Evolutionary conservation across 2,329 filamentous ascomycete species (phyloP), one percentile per base, ranked within the genome.

Genomic region (Calonectria leucothoes): DNA sequence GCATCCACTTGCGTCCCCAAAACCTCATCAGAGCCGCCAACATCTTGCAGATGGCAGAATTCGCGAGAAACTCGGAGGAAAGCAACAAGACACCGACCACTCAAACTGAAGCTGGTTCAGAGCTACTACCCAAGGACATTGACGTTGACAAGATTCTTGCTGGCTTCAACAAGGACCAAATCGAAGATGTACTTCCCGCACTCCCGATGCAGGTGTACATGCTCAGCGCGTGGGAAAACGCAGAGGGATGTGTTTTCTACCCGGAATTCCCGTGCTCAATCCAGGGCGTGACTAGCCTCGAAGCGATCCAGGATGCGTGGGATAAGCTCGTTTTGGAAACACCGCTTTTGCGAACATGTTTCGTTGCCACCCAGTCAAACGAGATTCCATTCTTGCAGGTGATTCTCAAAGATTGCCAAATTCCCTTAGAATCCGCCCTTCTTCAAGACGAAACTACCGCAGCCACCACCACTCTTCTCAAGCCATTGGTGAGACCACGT

Each of bases 121-220:
- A 78, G 1, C 74, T 82, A 0, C 74, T 82, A 0, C 78, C 90
- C 0, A 23, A 79, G 5, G 79, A 79, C 1, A 73, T 92, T 4
- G 81, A 89, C 20, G 73, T 84, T 0, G 37, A 80, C 0, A 66
- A 74, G 0, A 73, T 92, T 0, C 74, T 92, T 1, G 35, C 76
- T 0, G 67, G 79, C 1, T 81, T 85, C 0, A 71, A 84, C 0
- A 25, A 79, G 1, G 76, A 85, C 0, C 82, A 89, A 5, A 83
- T 94, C 15, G 89, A 94, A 72, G n/a, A n/a, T n/a, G 76, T 94
- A 0, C 82, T 96, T 1, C 95, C 95, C 1, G 92, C 93, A 3
- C 91, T 94, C 4, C 89, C 95, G 2, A 94, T 95, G 79, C 95
- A 98, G 81, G 85, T 91, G 0, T 96, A 97, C 82, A 95, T 97